phyloP scores from a whole-genome alignment of 2,329 filamentous ascomycete species.

The Cladophialophora psammophila region DNA sequence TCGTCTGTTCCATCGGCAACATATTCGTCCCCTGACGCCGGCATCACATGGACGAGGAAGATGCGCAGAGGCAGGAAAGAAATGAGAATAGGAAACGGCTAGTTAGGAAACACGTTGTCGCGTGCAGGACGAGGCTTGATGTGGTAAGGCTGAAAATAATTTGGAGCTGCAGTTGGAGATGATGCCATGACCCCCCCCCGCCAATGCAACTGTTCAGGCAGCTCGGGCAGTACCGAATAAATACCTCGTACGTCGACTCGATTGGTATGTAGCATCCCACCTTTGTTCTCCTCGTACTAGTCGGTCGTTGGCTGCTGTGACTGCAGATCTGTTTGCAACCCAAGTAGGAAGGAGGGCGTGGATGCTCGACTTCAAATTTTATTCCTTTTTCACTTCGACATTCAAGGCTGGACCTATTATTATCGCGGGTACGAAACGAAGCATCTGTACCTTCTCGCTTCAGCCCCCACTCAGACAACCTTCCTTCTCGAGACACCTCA shows the following conservation, averaged over 20 bases:
- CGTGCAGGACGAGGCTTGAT: conserved; percentile 44
- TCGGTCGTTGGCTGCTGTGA: neutral
- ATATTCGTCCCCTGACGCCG: conserved; percentile 59
- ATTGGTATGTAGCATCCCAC: neutral
- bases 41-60: conserved; percentile 36
- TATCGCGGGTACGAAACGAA: conserved; percentile 24
- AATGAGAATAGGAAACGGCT: conserved; percentile 3
- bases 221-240: neutral
- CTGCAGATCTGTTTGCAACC: conserved; percentile 4
- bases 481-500: neutral
- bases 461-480: conserved; percentile 1
- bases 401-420: conserved; percentile 37
- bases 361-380: conserved; percentile 30
- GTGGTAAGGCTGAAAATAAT: conserved; percentile 15
- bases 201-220: neutral
- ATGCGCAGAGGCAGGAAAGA: conserved; percentile 7
- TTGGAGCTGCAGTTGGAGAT: conserved; percentile 28
- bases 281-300: neutral
- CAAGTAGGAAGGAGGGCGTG: conserved; percentile 21
- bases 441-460: conserved; percentile 25
- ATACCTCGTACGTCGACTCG: neutral
- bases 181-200: conserved; percentile 1
- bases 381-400: conserved; percentile 30
- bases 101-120: neutral
- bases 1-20: conserved; percentile 51